These are phyloP conservation scores for Malus orientalis DNA, from an alignment of 306 rosid species.

Conservation along the genomic window DNA sequence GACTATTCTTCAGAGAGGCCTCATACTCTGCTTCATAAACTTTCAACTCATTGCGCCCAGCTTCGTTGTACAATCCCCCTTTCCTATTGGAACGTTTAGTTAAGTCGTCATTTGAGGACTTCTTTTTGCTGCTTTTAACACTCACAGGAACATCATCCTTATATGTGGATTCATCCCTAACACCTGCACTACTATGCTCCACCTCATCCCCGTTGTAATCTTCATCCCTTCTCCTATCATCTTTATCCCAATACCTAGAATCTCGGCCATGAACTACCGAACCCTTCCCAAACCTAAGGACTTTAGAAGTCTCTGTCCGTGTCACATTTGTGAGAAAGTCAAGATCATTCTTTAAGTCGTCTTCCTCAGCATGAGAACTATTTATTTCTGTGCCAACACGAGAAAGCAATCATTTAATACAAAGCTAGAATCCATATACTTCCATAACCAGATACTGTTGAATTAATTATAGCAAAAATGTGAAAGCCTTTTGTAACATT, in stretches of 20 bases:
- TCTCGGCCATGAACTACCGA: constrained; percentile 75
- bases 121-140: constrained; percentile 21
- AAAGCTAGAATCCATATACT: neutral
- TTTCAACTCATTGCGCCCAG: constrained; percentile 89
- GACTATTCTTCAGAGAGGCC: constrained; percentile 62
- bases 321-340: constrained; percentile 85
- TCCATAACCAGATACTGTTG: neutral
- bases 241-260: constrained; percentile 94
- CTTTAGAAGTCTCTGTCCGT: constrained; percentile 54
- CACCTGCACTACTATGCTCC: constrained; percentile 26
- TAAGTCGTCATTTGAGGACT: constrained; percentile 32
- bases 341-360: constrained; percentile 48
- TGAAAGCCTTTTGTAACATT: neutral
- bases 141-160: constrained; percentile 23
- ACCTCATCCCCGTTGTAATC: constrained; percentile 68
- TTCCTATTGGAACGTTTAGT: constrained; percentile 27
- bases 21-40: constrained; percentile 81
- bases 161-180: constrained; percentile 18
- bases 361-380: constrained; percentile 36
- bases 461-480: neutral
- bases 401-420: constrained; percentile 12
- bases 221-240: constrained; percentile 91
- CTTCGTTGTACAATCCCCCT: constrained; percentile 91
- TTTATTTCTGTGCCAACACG: constrained; percentile 43
- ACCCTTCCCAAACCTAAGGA: constrained; percentile 68